These are phyloP conservation scores for Echeveria elegans DNA, from an alignment of 164 flowering plant genomes.

Conservation along the genomic window DNA sequence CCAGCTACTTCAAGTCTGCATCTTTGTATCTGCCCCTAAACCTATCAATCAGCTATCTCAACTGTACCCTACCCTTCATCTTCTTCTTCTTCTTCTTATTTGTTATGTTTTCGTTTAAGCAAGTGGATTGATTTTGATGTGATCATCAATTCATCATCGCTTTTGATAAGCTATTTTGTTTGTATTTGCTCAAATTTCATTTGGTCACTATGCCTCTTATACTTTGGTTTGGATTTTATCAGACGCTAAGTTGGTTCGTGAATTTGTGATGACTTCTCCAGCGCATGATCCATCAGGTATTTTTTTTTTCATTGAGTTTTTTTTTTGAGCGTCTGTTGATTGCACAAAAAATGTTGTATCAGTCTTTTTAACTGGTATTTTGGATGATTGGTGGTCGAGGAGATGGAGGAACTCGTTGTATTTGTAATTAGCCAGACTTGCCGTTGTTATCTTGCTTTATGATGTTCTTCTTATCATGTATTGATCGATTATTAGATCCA, in stretches of 20 bases:
- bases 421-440: too few species aligned
- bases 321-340: too few species aligned
- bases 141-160: neutral
- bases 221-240: neutral
- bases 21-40: neutral
- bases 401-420: neutral
- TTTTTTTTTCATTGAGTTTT: slow-evolving; percentile 1
- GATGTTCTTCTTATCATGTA: too few species aligned
- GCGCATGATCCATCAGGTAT: slow-evolving; percentile 34
- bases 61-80: too few species aligned
- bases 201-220: too few species aligned
- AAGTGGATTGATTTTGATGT: neutral
- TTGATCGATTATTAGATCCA: too few species aligned
- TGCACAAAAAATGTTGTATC: too few species aligned
- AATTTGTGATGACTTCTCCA: slow-evolving; percentile 26
- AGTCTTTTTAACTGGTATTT: too few species aligned
- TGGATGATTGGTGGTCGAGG: neutral
- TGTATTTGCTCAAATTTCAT: neutral
- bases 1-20: neutral
- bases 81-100: too few species aligned
- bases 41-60: too few species aligned
- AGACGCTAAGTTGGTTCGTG: neutral
- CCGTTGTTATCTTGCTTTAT: too few species aligned
- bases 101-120: neutral
- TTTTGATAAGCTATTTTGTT: neutral